phyloP scores from a whole-genome alignment of 2,329 filamentous ascomycete species.

The Aspergillus fumigatiaffinis region DNA sequence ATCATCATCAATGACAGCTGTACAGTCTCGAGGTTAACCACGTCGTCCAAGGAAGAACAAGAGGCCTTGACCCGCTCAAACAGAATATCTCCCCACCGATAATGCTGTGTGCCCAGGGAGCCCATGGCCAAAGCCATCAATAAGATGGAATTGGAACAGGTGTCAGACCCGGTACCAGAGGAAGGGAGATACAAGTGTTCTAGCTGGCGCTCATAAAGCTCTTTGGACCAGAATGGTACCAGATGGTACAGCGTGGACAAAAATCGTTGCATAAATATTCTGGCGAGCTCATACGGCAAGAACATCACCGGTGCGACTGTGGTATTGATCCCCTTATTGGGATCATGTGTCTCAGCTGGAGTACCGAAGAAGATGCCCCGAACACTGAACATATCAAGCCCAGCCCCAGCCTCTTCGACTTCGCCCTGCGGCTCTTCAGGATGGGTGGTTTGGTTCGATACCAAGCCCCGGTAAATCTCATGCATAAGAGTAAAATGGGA shows the following conservation, averaged over 20 bases:
- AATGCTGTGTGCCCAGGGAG: slow-evolving; percentile 37
- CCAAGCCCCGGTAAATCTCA: slow-evolving; percentile 33
- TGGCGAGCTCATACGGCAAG: slow-evolving; percentile 37
- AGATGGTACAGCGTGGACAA: slow-evolving; percentile 41
- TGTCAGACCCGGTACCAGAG: slow-evolving; percentile 30
- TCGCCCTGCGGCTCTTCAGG: slow-evolving; percentile 23
- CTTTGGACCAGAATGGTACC: slow-evolving; percentile 34
- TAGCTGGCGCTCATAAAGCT: slow-evolving; percentile 33
- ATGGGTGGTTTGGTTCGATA: slow-evolving; percentile 17
- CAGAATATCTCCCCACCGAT: slow-evolving; percentile 39
- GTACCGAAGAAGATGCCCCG: slow-evolving; percentile 40
- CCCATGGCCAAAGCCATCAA: slow-evolving; percentile 38
- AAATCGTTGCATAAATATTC: slow-evolving; percentile 38
- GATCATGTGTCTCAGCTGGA: slow-evolving; percentile 33
- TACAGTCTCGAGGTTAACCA: slow-evolving; percentile 44
- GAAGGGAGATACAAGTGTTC: slow-evolving; percentile 33
- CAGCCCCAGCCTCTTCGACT: slow-evolving; percentile 36
- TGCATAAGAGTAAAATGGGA: slow-evolving; percentile 46
- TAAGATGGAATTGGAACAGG: slow-evolving; percentile 35
- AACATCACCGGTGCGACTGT: slow-evolving; percentile 32
- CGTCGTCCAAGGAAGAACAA: slow-evolving; percentile 37
- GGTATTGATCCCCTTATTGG: slow-evolving; percentile 17
- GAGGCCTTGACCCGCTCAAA: slow-evolving; percentile 44
- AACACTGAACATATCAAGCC: slow-evolving; percentile 37
- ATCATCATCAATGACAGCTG: slow-evolving; percentile 46